A percentile compares a stretch with the other conserved stretches of the same genome.
These are phyloP conservation scores for Ogataea nakhonphanomensis DNA, from an alignment of 805 yeast species.

Conservation along the genomic window DNA sequence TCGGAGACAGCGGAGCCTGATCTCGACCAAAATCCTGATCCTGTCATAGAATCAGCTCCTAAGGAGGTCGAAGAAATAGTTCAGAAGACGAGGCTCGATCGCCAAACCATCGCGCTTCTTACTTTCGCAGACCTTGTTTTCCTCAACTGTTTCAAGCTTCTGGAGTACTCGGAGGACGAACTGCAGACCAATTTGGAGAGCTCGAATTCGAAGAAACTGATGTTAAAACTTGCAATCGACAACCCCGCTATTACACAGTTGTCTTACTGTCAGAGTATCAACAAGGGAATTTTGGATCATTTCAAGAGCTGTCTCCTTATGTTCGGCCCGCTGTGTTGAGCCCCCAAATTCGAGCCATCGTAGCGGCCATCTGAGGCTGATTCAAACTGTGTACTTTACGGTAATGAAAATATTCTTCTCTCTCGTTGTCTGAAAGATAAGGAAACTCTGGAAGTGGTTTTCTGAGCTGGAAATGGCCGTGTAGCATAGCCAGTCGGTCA, in stretches of 20 bases:
- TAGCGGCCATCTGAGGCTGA: not conserved
- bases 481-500: conserved; percentile 21
- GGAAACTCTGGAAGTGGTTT: conserved; percentile 21
- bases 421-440: conserved; percentile 18
- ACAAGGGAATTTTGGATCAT: conserved; percentile 18
- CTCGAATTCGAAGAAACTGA: not conserved
- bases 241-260: conserved; percentile 10
- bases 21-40: not conserved
- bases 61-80: too few relatives aligned
- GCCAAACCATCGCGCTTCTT: conserved; percentile 8
- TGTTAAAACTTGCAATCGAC: conserved; percentile 2
- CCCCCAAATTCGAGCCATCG: not conserved
- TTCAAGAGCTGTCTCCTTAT: conserved; percentile 18
- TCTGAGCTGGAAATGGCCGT: conserved; percentile 15
- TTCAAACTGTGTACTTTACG: conserved; percentile 20
- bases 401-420: conserved; percentile 19
- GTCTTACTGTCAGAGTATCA: conserved; percentile 6
- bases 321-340: conserved; percentile 19
- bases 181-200: not conserved
- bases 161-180: conserved; percentile 6
- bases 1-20: not conserved
- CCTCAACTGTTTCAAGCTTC: conserved; percentile 17
- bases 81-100: not conserved
- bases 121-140: conserved; percentile 20
- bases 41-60: too few relatives aligned